Evolutionary conservation across 257 asterid genomes (phyloP).

Genomic region (Nicotiana paniculata): DNA sequence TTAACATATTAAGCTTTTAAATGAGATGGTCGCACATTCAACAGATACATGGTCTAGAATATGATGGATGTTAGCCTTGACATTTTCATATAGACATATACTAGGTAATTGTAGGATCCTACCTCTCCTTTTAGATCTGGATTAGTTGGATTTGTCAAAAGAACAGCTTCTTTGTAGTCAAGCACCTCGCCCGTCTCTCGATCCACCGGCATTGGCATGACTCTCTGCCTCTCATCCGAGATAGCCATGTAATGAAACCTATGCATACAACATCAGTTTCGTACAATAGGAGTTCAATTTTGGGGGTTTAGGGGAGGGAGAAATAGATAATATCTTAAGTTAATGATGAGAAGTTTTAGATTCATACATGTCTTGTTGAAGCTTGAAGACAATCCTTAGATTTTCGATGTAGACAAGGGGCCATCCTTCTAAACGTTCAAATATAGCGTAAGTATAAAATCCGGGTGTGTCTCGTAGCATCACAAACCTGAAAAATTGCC

Average conservation of each 20-base stretch:
- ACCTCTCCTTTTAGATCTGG: constrained; percentile 70
- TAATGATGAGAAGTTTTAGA: neutral
- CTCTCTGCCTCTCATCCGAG: constrained; percentile 70
- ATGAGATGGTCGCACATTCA: neutral
- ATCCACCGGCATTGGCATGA: constrained; percentile 69
- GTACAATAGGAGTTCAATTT: neutral
- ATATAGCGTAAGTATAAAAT: constrained; percentile 61
- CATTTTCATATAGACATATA: neutral
- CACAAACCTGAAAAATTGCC: constrained; percentile 24
- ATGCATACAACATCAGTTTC: neutral
- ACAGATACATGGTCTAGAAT: neutral
- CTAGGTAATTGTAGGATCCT: neutral
- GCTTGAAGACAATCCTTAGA: constrained; percentile 68
- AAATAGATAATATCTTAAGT: neutral
- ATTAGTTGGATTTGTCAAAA: constrained; percentile 56
- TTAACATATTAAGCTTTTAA: neutral
- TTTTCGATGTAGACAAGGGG: constrained; percentile 50
- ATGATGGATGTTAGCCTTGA: neutral
- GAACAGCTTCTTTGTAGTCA: constrained; percentile 84
- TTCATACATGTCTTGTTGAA: constrained; percentile 42
- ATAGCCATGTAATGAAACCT: constrained; percentile 88
- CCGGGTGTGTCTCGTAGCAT: constrained; percentile 60
- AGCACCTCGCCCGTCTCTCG: constrained; percentile 47
- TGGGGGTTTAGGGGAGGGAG: neutral
- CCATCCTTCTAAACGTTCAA: constrained; percentile 75